Evolutionary conservation across 495 filamentous ascomycete genomes (phyloP).

Genomic region (Penicillium samsonianum): DNA sequence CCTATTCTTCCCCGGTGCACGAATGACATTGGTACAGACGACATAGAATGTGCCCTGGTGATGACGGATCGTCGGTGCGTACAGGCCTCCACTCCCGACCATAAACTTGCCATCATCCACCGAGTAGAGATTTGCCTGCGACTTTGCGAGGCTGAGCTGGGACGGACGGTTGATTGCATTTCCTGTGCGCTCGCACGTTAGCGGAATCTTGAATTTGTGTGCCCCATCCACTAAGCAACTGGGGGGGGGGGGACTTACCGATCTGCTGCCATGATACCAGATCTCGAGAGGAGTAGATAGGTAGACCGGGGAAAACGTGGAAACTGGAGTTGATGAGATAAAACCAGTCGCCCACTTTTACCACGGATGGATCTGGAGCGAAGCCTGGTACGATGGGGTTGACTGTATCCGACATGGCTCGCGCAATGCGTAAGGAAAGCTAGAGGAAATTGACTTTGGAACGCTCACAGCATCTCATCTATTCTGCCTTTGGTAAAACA

Average conservation of each 20-base stretch:
- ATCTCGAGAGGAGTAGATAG: slow-evolving; percentile 33
- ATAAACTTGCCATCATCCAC: slow-evolving; percentile 8
- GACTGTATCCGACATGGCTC: not conserved
- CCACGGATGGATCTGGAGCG: slow-evolving; percentile 27
- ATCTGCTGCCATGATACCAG: slow-evolving; percentile 20
- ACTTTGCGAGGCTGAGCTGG: not conserved
- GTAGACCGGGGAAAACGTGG: slow-evolving; percentile 34
- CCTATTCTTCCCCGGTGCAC: not conserved
- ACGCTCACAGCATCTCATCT: not conserved
- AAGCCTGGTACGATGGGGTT: slow-evolving; percentile 18
- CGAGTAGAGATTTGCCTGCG: not conserved
- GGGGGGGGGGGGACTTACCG: no score
- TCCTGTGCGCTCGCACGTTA: no score
- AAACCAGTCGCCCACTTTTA: slow-evolving; percentile 20
- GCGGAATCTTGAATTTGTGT: no score
- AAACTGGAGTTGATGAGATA: slow-evolving; percentile 38
- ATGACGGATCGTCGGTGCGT: slow-evolving; percentile 29
- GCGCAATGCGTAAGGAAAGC: not conserved
- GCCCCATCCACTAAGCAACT: no score
- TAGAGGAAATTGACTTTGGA: not conserved
- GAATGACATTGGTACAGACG: slow-evolving; percentile 36
- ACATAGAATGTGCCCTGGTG: slow-evolving; percentile 42
- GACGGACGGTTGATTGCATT: not conserved
- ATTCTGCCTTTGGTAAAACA: no score
- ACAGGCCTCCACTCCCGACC: slow-evolving; percentile 25